A percentile compares a stretch with the other conserved stretches of the same genome.
These are phyloP conservation scores for Madurella mycetomatis DNA, from an alignment of 2,329 filamentous ascomycete genomes.

Conservation along the genomic window DNA sequence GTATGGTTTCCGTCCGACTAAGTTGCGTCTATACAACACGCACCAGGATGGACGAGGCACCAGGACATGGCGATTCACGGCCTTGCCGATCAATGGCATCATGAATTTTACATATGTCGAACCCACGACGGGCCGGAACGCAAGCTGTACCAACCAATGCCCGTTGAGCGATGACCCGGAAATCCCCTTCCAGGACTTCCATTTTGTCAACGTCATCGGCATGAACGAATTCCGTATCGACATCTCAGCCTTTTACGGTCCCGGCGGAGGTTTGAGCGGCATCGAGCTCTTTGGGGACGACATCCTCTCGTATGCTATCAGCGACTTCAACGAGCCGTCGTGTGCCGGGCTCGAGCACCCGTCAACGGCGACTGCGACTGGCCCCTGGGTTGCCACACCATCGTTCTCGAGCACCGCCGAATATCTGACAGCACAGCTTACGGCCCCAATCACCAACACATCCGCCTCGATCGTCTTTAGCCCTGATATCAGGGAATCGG, in stretches of 20 bases:
- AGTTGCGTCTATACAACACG: conserved; percentile 84
- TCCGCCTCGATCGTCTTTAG: conserved; percentile 69
- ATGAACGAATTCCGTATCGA: conserved; percentile 86
- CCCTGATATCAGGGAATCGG: conserved; percentile 81
- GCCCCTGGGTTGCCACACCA: conserved; percentile 67
- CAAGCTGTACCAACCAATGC: conserved; percentile 75
- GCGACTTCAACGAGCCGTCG: conserved; percentile 80
- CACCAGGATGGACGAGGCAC: conserved; percentile 79
- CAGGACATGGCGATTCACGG: conserved; percentile 80
- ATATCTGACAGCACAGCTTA: conserved; percentile 68
- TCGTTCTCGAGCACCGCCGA: conserved; percentile 66
- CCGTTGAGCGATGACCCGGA: conserved; percentile 70
- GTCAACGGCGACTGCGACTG: conserved; percentile 65
- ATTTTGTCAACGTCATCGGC: conserved; percentile 80
- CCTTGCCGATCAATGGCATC: conserved; percentile 82
- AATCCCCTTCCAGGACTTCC: conserved; percentile 77
- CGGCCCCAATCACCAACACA: conserved; percentile 50
- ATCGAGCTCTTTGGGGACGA: conserved; percentile 84
- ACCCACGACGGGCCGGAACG: conserved; percentile 60
- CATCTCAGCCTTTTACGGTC: conserved; percentile 81
- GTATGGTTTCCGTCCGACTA: conserved; percentile 83
- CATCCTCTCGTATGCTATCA: conserved; percentile 79
- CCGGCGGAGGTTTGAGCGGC: conserved; percentile 77
- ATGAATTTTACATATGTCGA: conserved; percentile 94
- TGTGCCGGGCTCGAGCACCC: conserved; percentile 63